These are phyloP conservation scores for Chaetomidium leptoderma DNA, from an alignment of 495 filamentous ascomycete species.

Conservation along the genomic window DNA sequence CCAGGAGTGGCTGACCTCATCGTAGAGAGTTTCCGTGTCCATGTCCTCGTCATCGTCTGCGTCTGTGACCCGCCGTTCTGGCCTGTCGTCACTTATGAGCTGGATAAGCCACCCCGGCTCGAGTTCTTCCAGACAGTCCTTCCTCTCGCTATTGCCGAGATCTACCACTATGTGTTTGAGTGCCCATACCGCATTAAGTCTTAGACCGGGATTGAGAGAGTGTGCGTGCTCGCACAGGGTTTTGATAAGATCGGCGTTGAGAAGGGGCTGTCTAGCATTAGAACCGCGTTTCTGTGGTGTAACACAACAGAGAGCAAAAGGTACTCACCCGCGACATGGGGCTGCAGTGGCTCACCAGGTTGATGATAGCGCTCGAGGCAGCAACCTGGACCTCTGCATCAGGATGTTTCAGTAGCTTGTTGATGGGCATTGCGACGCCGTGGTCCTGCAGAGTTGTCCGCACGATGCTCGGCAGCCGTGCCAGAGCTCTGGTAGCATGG, in stretches of 20 bases:
- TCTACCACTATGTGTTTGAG: slow-evolving; percentile 79
- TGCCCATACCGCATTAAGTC: slow-evolving; percentile 83
- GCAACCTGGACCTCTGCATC: slow-evolving; percentile 80
- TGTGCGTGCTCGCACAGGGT: slow-evolving; percentile 80
- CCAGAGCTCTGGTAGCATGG: slow-evolving; percentile 67
- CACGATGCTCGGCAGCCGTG: slow-evolving; percentile 76
- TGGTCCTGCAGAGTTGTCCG: slow-evolving; percentile 84
- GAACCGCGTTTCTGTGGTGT: slow-evolving; percentile 19
- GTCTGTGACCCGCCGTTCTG: slow-evolving; percentile 23
- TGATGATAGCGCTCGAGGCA: slow-evolving; percentile 75
- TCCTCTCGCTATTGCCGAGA: slow-evolving; percentile 64
- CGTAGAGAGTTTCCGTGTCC: slow-evolving; percentile 44
- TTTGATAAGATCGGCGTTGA: slow-evolving; percentile 70
- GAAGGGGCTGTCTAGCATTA: slow-evolving; percentile 54
- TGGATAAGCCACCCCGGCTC: slow-evolving; percentile 74
- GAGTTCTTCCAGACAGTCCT: slow-evolving; percentile 69
- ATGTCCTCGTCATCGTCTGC: slow-evolving; percentile 61
- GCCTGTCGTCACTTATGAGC: slow-evolving; percentile 58
- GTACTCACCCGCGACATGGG: slow-evolving; percentile 77
- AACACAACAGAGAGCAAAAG: slow-evolving; percentile 1
- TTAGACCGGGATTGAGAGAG: slow-evolving; percentile 64
- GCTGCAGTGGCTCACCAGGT: slow-evolving; percentile 79
- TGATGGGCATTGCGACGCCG: slow-evolving; percentile 73
- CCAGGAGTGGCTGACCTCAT: slow-evolving; percentile 27
- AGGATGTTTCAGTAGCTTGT: slow-evolving; percentile 66